Evolutionary conservation across 257 asterid genomes (phyloP).

Genomic region (Solanum chilense): DNA sequence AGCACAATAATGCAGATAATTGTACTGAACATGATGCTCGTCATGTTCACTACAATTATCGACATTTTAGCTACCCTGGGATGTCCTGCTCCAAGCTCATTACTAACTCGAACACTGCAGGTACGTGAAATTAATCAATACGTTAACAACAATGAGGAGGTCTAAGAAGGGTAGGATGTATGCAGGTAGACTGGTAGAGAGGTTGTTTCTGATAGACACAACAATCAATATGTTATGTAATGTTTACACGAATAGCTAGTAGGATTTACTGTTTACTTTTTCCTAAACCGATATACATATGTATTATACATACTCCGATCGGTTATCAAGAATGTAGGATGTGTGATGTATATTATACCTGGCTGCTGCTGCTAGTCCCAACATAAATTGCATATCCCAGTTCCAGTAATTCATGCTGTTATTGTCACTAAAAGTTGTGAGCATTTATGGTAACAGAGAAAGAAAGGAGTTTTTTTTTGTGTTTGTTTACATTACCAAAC

Average conservation of each 20-base stretch:
- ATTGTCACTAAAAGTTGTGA: not conserved
- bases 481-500: constrained; percentile 7
- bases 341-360: constrained; percentile 2
- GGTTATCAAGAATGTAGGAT: not conserved
- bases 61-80: constrained; percentile 21
- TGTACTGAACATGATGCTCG: constrained; percentile 10
- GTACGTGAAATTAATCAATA: not conserved
- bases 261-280: not conserved
- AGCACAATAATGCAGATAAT: constrained; percentile 8
- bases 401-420: constrained; percentile 25
- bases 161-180: not conserved
- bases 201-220: not conserved
- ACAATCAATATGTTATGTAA: not conserved
- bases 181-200: not conserved
- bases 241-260: not conserved
- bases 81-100: constrained; percentile 28
- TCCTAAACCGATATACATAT: not conserved
- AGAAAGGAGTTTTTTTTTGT: not conserved
- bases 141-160: not conserved
- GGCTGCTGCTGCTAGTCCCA: constrained; percentile 16
- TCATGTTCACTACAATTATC: constrained; percentile 9
- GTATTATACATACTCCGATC: not conserved
- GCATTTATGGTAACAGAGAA: not conserved
- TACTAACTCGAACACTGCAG: constrained; percentile 15
- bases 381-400: constrained; percentile 20